These are phyloP conservation scores for Phaffia rhodozyma DNA, from an alignment of 1,284 basidiomycete species.

Conservation along the genomic window DNA sequence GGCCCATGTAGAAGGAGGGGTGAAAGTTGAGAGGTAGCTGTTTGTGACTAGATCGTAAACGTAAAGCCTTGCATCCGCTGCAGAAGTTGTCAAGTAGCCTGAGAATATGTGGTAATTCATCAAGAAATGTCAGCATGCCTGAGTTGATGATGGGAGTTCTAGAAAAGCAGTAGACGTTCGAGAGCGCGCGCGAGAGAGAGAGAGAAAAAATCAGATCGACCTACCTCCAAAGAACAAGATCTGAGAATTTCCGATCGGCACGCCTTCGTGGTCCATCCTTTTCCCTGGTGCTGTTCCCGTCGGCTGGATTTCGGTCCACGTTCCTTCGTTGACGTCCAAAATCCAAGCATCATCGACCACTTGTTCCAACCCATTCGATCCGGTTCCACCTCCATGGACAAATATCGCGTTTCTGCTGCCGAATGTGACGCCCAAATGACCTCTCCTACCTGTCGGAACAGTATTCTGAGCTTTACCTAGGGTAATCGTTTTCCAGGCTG, in stretches of 20 bases:
- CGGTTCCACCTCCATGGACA: conserved; percentile 11
- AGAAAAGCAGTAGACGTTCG: background rate
- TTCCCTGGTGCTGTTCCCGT: conserved; percentile 10
- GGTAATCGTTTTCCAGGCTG: conserved; percentile 1
- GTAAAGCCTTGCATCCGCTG: conserved; percentile 12
- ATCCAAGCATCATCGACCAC: conserved; percentile 14
- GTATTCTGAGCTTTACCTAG: background rate
- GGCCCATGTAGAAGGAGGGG: conserved; percentile 6
- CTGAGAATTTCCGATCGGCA: conserved; percentile 11
- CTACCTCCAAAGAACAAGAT: conserved; percentile 17
- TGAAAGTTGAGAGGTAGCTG: conserved; percentile 10
- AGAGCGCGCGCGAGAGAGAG: background rate
- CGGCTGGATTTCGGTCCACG: conserved; percentile 1
- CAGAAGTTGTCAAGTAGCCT: conserved; percentile 15
- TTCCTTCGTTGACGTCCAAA: conserved; percentile 2
- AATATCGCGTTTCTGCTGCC: conserved; percentile 12
- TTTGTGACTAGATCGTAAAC: conserved; percentile 17
- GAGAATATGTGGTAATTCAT: background rate
- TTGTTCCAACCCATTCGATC: conserved; percentile 6
- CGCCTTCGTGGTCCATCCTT: conserved; percentile 6
- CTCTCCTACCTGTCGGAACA: conserved; percentile 5
- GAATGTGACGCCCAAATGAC: conserved; percentile 6
- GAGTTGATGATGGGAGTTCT: background rate
- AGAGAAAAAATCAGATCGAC: background rate
- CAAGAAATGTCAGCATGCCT: background rate